Evolutionary conservation across 306 rosid genomes (phyloP), one percentile per base, ranked within the genome.

Genomic region (Quillaja saponaria): DNA sequence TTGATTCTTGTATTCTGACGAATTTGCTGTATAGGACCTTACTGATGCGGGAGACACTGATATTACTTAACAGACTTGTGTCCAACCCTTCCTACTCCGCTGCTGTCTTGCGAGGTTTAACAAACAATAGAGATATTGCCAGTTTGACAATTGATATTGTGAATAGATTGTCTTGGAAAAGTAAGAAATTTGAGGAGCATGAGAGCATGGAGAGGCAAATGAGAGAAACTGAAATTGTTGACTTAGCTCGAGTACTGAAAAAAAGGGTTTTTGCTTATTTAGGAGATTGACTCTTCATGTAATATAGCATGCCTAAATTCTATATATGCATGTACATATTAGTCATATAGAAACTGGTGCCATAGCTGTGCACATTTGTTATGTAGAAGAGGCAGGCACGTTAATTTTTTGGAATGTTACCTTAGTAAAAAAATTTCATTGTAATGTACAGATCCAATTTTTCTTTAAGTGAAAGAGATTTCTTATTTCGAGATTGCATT

Each of bases 41-140:
- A 80, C 79, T 88, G 56, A 73, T 88, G 13, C 81, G 98, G 62
- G 98, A 91, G 85, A 84, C 80, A 54, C 80, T 91, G 50, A 91
- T 91, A 61, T 74, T 91, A 69, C 92, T 91, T 0, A 88, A 91
- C 76, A 81, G 98, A 61, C 76, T 91, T 37, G 96, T 80, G 18
- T 88, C 98, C 3, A 80, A 66, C 61, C 82, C 88, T 6, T 58
- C 78, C 37, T 86, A 86, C 78, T 86, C 95, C 9, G 76, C 74
- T 0, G 76, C 78, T 3, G 65, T 84, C 63, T 68, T 91, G 77
- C 80, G 66, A n/a, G 39, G 37, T 34, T 64, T 91, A 67, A 79
- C 83, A 6, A 65, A 13, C 70, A 79, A 65, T 58, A 91, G 98
- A 63, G 90, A 84, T 13, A 78, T 88, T 87, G 92, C 87, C 57